These are phyloP conservation scores for Trichothecium roseum DNA, from an alignment of 2,329 filamentous ascomycete species.

Conservation along the genomic window DNA sequence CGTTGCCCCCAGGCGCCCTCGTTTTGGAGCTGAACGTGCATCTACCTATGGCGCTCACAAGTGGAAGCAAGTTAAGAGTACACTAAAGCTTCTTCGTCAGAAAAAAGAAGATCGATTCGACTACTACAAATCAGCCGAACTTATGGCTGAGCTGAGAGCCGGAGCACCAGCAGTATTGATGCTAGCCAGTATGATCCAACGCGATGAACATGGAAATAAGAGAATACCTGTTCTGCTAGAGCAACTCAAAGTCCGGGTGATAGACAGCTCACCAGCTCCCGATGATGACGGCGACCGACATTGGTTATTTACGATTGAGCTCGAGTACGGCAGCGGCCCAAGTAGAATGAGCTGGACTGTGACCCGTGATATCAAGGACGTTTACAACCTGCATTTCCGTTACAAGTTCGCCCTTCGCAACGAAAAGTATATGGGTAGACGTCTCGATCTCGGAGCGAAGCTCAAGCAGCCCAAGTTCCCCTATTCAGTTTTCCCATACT, in stretches of 20 bases:
- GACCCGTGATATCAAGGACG: conserved; percentile 76
- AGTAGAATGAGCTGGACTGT: conserved; percentile 97
- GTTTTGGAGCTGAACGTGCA: conserved; percentile 55
- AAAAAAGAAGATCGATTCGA: conserved; percentile 85
- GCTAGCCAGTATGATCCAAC: conserved; percentile 93
- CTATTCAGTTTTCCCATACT: conserved; percentile 77
- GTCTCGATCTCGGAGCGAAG: conserved; percentile 52
- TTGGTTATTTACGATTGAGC: conserved; percentile 78
- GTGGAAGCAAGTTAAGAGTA: conserved; percentile 90
- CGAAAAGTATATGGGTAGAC: conserved; percentile 68
- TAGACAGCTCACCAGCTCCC: conserved; percentile 63
- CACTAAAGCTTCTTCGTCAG: conserved; percentile 66
- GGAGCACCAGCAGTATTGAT: conserved; percentile 90
- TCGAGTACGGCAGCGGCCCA: conserved; percentile 92
- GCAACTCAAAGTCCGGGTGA: conserved; percentile 81
- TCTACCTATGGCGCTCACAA: conserved; percentile 69
- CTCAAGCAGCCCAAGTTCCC: conserved; percentile 87
- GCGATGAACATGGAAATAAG: conserved; percentile 91
- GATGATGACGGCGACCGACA: conserved; percentile 56
- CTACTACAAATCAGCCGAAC: conserved; percentile 84
- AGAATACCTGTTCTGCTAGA: conserved; percentile 91
- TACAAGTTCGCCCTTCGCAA: conserved; percentile 83
- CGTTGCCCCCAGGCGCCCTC: conserved; percentile 43
- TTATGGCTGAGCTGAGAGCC: conserved; percentile 89
- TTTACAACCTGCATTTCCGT: conserved; percentile 83